Conservation (phyloP, 2,329 filamentous ascomycete species). For the Aspergillus sclerotialis region DNA sequence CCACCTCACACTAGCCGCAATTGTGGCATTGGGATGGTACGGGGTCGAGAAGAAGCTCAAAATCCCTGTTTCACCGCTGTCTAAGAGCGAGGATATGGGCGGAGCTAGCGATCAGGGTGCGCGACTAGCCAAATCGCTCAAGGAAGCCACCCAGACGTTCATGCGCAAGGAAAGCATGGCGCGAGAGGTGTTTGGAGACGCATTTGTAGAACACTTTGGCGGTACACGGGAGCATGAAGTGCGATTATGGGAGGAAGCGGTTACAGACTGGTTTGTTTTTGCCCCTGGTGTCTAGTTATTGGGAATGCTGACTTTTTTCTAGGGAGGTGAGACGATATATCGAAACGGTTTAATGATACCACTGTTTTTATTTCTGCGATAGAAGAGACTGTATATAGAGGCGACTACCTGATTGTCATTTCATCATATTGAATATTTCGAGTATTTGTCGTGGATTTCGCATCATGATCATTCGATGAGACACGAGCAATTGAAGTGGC, state of each 20-base stretch:
- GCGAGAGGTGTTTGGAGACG: conserved; percentile 88
- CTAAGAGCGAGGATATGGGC: conserved; percentile 77
- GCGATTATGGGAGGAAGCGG: conserved; percentile 85
- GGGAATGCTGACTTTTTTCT: conserved; percentile 11
- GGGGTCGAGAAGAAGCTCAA: conserved; percentile 88
- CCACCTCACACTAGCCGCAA: conserved; percentile 76
- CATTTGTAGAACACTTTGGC: conserved; percentile 91
- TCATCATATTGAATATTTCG: no score
- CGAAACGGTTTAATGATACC: conserved; percentile 56
- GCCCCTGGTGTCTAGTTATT: neutral
- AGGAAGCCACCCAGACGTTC: conserved; percentile 76
- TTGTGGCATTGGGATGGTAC: conserved; percentile 81
- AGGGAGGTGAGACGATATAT: conserved; percentile 75
- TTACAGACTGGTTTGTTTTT: conserved; percentile 87
- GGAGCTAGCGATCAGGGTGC: conserved; percentile 63
- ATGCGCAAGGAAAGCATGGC: conserved; percentile 73
- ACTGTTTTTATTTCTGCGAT: neutral
- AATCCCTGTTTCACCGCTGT: conserved; percentile 73
- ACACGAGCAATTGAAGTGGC: no score
- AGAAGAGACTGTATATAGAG: neutral
- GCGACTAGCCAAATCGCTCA: conserved; percentile 74
- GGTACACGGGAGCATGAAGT: conserved; percentile 91
- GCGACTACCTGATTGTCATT: no score
- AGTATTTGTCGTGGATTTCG: no score
- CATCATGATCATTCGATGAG: no score